Evolutionary conservation across 2,329 filamentous ascomycete species (phyloP), one percentile per base, ranked within the genome.

Genomic region (Gnomoniopsis smithogilvyi): DNA sequence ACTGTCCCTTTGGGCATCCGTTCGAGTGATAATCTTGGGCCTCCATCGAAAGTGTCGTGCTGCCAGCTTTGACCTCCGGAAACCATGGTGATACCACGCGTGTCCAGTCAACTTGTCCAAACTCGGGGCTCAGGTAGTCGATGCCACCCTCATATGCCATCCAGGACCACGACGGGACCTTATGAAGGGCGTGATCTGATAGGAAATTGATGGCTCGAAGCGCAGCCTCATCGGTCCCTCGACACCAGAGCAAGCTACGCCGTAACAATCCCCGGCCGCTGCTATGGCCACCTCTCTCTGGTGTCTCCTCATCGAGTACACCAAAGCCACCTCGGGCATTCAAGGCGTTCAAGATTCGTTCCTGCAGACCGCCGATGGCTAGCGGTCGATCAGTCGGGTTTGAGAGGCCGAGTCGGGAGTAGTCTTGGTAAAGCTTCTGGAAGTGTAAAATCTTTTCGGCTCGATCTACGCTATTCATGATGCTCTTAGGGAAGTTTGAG

Each of bases 111-210:
- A 60, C 61, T 1, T 43, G 38, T 1, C 59, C 61, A 14, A 71
- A 66, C 0, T 62, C 60, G 1, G 67, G 48, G 10, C 67, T 33
- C 14, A 73, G n/a, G 33, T 66, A 73, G 6, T 62, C 52, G 3
- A 74, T 73, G 0, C 51, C 64, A 3, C 72, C 72, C 2, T 66
- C 21, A 30, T 73, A 72, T 0, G 66, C 68, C 68, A 73, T 74
- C 72, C 72, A 74, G 0, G 72, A 74, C 72, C 72, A 74, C 0
- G 66, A 61, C 2, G 72, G 72, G 0, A 68, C 64, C 34, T 38
- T 38, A 10, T 8, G 4, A 30, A 6, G 10, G 38, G 30, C 47
- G 22, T 48, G 43, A 1, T 50, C 48, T 7, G 24, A 7, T 3
- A 30, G 21, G 21, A 50, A 62, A 0, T 14, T 38, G 17, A 66